A percentile compares a stretch with the other conserved stretches of the same genome.
These are phyloP conservation scores for Skeletonema costatum DNA, from an alignment of 108 stramenopile species.

Conservation along the genomic window DNA sequence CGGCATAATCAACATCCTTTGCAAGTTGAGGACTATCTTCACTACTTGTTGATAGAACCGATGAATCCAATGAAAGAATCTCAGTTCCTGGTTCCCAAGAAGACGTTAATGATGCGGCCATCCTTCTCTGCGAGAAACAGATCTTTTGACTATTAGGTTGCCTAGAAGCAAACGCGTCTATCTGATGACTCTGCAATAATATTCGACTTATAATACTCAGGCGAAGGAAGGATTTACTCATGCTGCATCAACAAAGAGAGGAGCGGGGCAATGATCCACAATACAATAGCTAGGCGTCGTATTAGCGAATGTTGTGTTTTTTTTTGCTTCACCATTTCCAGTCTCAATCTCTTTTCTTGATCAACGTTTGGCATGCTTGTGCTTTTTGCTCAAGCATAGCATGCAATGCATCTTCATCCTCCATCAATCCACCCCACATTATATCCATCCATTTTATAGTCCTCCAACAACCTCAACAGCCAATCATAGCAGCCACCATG, in stretches of 20 bases:
- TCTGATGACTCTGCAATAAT: background rate
- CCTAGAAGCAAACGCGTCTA: background rate
- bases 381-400: too few relatives aligned
- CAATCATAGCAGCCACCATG: conserved; percentile 14
- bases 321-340: too few relatives aligned
- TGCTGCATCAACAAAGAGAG: background rate
- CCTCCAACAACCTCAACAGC: too few relatives aligned
- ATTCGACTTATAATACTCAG: background rate
- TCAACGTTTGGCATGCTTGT: too few relatives aligned
- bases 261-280: background rate
- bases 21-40: conserved; percentile 29
- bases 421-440: too few relatives aligned
- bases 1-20: conserved; percentile 43
- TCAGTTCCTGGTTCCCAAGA: background rate
- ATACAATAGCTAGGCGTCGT: too few relatives aligned
- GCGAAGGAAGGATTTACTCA: background rate
- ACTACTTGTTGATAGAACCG: background rate
- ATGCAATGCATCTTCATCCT: too few relatives aligned
- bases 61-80: background rate
- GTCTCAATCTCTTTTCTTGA: too few relatives aligned
- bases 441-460: too few relatives aligned
- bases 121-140: background rate
- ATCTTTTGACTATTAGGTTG: background rate
- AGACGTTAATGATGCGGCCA: background rate
- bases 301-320: too few relatives aligned